These are phyloP conservation scores for Ustilago shanxiensis DNA, from an alignment of 1,284 basidiomycete species.

Conservation along the genomic window DNA sequence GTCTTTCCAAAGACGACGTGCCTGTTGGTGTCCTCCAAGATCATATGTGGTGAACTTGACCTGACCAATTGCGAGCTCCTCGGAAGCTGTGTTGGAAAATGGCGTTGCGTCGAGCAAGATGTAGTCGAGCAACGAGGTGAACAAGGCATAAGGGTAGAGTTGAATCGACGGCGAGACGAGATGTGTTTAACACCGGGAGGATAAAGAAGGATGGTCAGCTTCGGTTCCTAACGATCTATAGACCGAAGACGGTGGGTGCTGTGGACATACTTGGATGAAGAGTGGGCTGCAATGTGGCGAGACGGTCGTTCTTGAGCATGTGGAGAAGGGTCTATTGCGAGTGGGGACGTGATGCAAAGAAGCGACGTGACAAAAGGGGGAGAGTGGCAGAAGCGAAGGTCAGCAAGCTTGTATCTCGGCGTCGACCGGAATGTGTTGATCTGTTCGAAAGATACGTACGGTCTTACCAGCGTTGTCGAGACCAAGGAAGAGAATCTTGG, in stretches of 20 bases:
- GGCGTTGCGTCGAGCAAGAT: not conserved
- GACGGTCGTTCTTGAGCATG: slow-evolving; percentile 99
- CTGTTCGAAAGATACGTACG: slow-evolving; percentile 73
- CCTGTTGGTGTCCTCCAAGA: slow-evolving; percentile 96
- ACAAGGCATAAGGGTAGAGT: too few relatives aligned
- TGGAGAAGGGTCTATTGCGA: slow-evolving; percentile 87
- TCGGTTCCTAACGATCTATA: not conserved
- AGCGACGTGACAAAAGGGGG: not conserved
- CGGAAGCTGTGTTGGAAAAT: slow-evolving; percentile 79
- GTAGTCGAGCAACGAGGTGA: not conserved
- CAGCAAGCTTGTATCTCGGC: not conserved
- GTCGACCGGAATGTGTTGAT: not conserved
- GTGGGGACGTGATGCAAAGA: too few relatives aligned
- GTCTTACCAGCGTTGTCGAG: slow-evolving; percentile 99
- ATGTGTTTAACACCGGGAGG: not conserved
- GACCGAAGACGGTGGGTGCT: too few relatives aligned
- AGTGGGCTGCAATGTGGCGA: slow-evolving; percentile 97
- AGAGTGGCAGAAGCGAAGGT: not conserved
- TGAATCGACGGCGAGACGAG: not conserved
- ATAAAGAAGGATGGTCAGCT: not conserved
- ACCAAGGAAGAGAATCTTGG: slow-evolving; percentile 97
- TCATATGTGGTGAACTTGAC: slow-evolving; percentile 99
- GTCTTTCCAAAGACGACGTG: slow-evolving; percentile 98
- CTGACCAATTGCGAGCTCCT: slow-evolving; percentile 98
- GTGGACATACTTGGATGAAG: slow-evolving; percentile 89